A percentile compares a stretch with the other conserved stretches of the same genome.
Conservation (phyloP, 805 yeast species). For the Metschnikowia rubicola region DNA sequence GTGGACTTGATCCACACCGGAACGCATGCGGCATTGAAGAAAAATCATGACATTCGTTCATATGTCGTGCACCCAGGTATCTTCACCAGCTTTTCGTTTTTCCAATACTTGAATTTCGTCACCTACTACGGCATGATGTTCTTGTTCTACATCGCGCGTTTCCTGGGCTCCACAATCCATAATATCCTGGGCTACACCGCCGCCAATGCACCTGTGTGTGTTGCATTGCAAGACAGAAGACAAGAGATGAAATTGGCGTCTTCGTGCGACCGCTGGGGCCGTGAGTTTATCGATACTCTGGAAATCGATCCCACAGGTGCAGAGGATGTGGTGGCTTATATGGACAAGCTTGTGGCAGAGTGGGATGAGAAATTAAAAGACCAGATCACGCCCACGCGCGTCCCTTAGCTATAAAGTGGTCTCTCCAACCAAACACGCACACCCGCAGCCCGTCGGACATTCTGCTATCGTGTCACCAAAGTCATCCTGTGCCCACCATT, state of each 20-base stretch:
- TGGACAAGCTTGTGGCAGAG: conserved; percentile 51
- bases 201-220: conserved; percentile 73
- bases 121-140: conserved; percentile 84
- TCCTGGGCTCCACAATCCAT: conserved; percentile 83
- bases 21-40: conserved; percentile 49
- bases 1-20: conserved; percentile 81
- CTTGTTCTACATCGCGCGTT: conserved; percentile 79
- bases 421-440: conserved; percentile 13
- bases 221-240: conserved; percentile 50
- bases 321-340: conserved; percentile 61
- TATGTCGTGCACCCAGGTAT: conserved; percentile 93
- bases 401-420: conserved; percentile 7
- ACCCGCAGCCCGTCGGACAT: conserved; percentile 21
- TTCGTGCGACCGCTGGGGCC: conserved; percentile 61
- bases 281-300: conserved; percentile 54
- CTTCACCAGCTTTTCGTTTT: conserved; percentile 78
- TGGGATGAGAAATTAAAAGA: conserved; percentile 77
- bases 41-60: conserved; percentile 55
- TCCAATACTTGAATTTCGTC: conserved; percentile 68
- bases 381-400: conserved; percentile 60
- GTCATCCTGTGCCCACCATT: conserved; percentile 40
- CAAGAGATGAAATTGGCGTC: conserved; percentile 65
- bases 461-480: conserved; percentile 4
- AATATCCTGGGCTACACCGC: conserved; percentile 85
- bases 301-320: conserved; percentile 64